Evolutionary conservation across 2,329 filamentous ascomycete species (phyloP).

Genomic region (Aspergillus felis): DNA sequence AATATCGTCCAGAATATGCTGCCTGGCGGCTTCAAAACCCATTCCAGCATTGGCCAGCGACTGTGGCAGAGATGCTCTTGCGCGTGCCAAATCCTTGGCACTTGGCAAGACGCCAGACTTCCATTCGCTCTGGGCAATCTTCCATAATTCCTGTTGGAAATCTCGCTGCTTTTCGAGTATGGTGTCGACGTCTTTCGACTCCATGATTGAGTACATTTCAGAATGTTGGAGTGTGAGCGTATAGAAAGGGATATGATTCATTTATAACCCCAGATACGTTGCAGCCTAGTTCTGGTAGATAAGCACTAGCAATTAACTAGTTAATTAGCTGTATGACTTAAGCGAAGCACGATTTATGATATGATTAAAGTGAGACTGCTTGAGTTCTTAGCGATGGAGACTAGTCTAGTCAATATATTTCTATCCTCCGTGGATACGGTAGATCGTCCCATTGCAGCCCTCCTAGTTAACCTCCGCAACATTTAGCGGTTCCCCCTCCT

Average conservation of each 20-base stretch:
- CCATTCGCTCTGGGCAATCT: slow-evolving; percentile 25
- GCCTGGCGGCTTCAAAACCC: slow-evolving; percentile 28
- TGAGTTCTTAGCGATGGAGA: background rate
- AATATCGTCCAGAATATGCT: slow-evolving; percentile 40
- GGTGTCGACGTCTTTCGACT: slow-evolving; percentile 3
- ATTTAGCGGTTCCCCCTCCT: background rate
- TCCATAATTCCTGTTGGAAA: slow-evolving; percentile 28
- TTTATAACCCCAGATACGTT: background rate
- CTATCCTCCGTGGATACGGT: background rate
- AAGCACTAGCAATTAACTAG: background rate
- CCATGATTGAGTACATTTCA: slow-evolving; percentile 8
- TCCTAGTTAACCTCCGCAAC: background rate
- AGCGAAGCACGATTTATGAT: background rate
- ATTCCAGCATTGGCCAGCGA: slow-evolving; percentile 26
- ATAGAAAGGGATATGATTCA: background rate
- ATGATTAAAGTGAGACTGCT: background rate
- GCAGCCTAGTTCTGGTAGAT: background rate
- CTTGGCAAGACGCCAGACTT: slow-evolving; percentile 30
- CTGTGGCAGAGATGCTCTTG: slow-evolving; percentile 31
- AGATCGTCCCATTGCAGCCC: background rate
- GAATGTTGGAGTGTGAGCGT: background rate
- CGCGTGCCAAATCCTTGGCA: slow-evolving; percentile 23
- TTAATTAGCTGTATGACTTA: background rate
- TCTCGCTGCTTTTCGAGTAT: slow-evolving; percentile 15
- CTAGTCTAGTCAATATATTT: background rate